Base-by-base conservation (phyloP, 345 rosid genomes). In the Brassica juncea region DNA sequence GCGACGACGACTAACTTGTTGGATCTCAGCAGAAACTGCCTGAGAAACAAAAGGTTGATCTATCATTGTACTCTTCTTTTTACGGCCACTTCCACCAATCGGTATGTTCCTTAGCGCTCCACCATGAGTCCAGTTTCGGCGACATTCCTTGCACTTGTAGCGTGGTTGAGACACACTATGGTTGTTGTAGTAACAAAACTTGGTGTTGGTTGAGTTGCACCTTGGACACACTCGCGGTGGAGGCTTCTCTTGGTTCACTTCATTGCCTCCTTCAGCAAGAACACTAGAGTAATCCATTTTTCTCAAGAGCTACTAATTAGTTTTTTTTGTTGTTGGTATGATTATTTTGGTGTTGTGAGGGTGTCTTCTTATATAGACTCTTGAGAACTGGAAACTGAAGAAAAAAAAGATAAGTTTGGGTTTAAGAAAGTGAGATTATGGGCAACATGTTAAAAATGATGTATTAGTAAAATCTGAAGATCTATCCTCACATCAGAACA, bases 111-210 rank as follows among this genome's bases (percentile, higher is more conserved):
- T 80, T 15, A 64, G 34, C 10, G 57, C 11, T 4, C 83, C 80
- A 55, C 83, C 77, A 7, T 80, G 83, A 74, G 83, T 80, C 80
- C 80, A 80, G 2, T 57, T 71, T 8, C 80, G 39, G 60, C 69
- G 80, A 75, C 83, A 80, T 1, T 58, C 60, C 34, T 75, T 80
- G 28, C 83, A 80, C 10, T 34, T 57, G 19, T 75, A 80, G 10
- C 83, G 83, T 0, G 80, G 83, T 9, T 80, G 80, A 57, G 76
- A 28, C 57, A 57, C 0, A 5, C 25, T 70, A 11, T 80, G 58
- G 57, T 80, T 80, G 83, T 80, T 80, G 44, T 55, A 80, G 25
- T 75, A 80, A 58, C 80, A 70, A 0, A 80, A 80, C 3, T 74
- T 80, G 15, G 82, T 80, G 71, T 68, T 68, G 44, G 63, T 11